Base-by-base conservation (phyloP, 2,329 filamentous ascomycete genomes). In the Polychaeton citri region DNA sequence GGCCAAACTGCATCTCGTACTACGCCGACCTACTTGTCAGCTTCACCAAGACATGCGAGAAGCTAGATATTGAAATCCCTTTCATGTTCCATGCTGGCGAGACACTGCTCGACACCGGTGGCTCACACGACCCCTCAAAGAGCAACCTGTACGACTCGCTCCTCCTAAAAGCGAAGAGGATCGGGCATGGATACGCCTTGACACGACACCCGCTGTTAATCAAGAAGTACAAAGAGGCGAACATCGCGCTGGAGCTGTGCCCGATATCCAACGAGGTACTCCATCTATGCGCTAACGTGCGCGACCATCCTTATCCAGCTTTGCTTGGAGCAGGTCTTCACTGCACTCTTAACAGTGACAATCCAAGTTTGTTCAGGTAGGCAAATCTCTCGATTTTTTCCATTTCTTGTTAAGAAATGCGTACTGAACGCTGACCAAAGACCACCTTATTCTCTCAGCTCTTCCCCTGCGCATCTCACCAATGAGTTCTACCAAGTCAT, bases 401-500 rank as follows among this genome's bases (percentile, higher is more conserved):
- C 30, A 7, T 17, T 18, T 28, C 24, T 19, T 9, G 18, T 24
- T 4, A 2, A 18, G 16, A 10, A 31, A 31, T 31, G 19, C n/a
- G 10, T 8, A 24, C 21, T 24, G n/a, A 7, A 28, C 24, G 24
- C 30, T 32, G 10, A 16, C 3, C 13, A 9, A 32, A 5, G 8
- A 13, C 21, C 13, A 13, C 21, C 13, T 13, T 8, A 4, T 3
- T 32, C 10, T 32, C 12, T 5, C 10, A 38, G 42, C 5, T 21
- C 18, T 6, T 18, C 33, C 38, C 81, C 76, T 43, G 82, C 79
- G 10, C 75, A 75, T 2, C 65, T 85, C 30, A 79, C 76, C 1
- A 78, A 84, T 44, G 81, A 86, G 50, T 84, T 85, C 51, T 85
- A 84, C 52, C 81, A 86, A 51, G 68, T 78, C 39, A 74, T 85